Evolutionary conservation across 2,329 filamentous ascomycete species (phyloP), one percentile per base, ranked within the genome.

Genomic region (Teratosphaeria destructans): DNA sequence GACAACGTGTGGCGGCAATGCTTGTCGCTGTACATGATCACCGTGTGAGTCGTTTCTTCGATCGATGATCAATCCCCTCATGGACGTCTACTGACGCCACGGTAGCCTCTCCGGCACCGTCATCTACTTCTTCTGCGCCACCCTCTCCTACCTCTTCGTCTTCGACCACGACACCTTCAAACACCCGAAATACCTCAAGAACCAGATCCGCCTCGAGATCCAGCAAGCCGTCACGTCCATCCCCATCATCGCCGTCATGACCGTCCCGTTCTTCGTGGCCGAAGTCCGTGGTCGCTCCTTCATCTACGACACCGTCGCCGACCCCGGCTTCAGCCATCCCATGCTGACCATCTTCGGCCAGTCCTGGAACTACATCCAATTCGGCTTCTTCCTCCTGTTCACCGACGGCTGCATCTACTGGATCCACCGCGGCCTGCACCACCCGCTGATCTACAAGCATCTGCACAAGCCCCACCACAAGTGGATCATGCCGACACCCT

Each of bases 391-490:
- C 80, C 80, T 95, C 71, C 72, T 86, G 71, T 95, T 95, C 74
- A 95, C 91, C 77, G 91, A 96, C 76, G 87, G 87, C 74, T 85
- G 82, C 77, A 92, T 96, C 78, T 95, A 96, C 81, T 90, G 88
- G 82, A 93, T 95, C 69, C 91, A 95, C 78, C 87, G 91, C 60
- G 87, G 84, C 60, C 82, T 95, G 62, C 91, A 96, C 76, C 86
- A 91, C 75, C 89, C 89, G 16, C 71, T 76, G 54, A 73, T 94
- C 67, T 97, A 97, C 83, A 95, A 92, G 79, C 80, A 80, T 66
- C 81, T 96, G 56, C 93, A 97, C 83, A 97, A 97, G 84, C 87
- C 91, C 65, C 93, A 97, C 77, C 93, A 97, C 85, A 96, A 96
- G 80, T 97, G 93, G 93, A 96, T 97, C 76, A 95, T 96, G 90